A percentile compares a stretch with the other conserved stretches of the same genome.
phyloP scores from a whole-genome alignment of 2,329 filamentous ascomycete genomes.

The Cladosporium phlei region DNA sequence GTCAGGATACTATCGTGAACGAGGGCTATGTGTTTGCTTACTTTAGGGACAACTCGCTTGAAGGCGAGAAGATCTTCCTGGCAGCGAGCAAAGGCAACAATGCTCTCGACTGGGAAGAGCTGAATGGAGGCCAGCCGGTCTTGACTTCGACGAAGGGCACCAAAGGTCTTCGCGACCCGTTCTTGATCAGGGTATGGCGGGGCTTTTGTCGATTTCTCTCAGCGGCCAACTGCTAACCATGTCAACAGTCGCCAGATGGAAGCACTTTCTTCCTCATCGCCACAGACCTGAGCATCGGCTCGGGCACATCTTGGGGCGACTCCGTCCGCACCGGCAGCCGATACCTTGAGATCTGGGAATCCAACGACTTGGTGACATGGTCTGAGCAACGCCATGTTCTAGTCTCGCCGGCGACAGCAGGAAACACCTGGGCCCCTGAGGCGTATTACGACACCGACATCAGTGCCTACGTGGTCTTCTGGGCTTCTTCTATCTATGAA shows the following conservation, averaged over 20 bases:
- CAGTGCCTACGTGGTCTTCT: constrained; percentile 43
- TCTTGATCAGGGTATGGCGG: constrained; percentile 41
- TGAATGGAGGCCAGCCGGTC: constrained; percentile 46
- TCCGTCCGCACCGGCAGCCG: constrained; percentile 45
- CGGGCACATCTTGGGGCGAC: constrained; percentile 50
- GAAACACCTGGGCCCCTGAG: constrained; percentile 53
- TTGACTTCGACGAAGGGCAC: constrained; percentile 46
- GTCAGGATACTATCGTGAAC: constrained; percentile 9
- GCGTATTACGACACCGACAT: constrained; percentile 46
- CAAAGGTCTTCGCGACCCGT: constrained; percentile 49
- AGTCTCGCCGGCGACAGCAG: constrained; percentile 47
- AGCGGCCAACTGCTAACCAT: not conserved
- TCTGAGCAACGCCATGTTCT: constrained; percentile 47
- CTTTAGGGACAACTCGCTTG: constrained; percentile 43
- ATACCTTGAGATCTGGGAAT: constrained; percentile 53
- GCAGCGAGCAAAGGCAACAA: constrained; percentile 51
- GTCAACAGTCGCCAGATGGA: constrained; percentile 39
- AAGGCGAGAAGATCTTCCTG: constrained; percentile 51
- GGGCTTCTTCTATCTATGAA: constrained; percentile 45
- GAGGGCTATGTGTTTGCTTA: constrained; percentile 50
- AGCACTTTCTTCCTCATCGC: constrained; percentile 51
- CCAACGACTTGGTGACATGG: constrained; percentile 48
- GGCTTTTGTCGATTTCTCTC: too few relatives aligned
- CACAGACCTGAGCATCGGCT: constrained; percentile 52
- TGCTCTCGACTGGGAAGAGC: constrained; percentile 47